Base-by-base conservation (phyloP, 139 green algal genomes). In the Haematococcus sp. region DNA sequence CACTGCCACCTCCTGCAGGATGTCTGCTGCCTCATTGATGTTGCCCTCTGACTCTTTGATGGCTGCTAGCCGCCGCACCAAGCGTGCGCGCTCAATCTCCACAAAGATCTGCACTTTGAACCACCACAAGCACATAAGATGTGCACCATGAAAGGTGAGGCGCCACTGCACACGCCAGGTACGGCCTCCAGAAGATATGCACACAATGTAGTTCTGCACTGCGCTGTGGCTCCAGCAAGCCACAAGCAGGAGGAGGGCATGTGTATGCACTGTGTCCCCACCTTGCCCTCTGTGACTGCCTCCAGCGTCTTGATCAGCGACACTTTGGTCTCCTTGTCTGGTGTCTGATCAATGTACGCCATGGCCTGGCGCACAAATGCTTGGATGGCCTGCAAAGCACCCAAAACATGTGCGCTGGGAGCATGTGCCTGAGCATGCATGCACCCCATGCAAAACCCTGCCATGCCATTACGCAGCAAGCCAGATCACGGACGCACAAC, bases 1-100 rank as follows among this genome's bases (percentile, higher is more conserved):
- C 86, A 97, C 95, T 44, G 96, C 88, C 34, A 98, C 93, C 75
- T 98, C 96, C 81, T 99, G 96, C 84, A 99, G 86, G 17, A 93
- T 91, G 52, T 98, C 93, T 16, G 94, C 94, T 9, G 96, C 96
- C 72, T 97, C 94, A 20, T 81, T 73, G 15, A 98, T 82, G 11
- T 97, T 90, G n/a, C 95, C 96, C 67, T 97, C 90, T n/a, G 78
- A 82, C 78, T 99, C 96, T 61, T 92, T 90, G 35, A 98, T 97
- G 34, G 61, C 67, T 0, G 96, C 96, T 65, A 99, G 87, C 67
- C 82, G 85, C 52, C 88, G 85, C 4, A 91, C 97, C 46, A 99
- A 83, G 17, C 96, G 83, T 19, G 96, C 95, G 9, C 96, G 85
- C 88, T 99, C 96, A 74, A 99, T 98, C 87, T 99, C 96, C 46